Evolutionary conservation across 192 early-diverging fungal species (phyloP), one percentile per base, ranked within the genome.

Genomic region (Globomyces pollinis-pini): DNA sequence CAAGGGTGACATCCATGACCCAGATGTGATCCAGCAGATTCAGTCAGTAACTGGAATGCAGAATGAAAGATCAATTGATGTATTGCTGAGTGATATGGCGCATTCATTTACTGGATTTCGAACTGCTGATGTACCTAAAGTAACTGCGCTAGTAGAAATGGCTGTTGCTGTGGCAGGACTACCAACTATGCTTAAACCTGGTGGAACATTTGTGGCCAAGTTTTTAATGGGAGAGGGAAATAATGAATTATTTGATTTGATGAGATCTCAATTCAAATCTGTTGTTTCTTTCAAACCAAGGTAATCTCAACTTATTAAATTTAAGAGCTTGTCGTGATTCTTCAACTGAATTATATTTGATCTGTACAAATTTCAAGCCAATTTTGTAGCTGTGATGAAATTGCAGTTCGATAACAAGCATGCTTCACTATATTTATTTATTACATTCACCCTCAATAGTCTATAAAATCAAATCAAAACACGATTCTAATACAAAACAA

Each of bases 91-190:
- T 21, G 91, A 93, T 43, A 91, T 93, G 89, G 86, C 88, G 15
- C 91, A 88, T 45, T 73, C 83, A 42, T 89, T 88, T 50, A 84
- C 85, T 5, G 89, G 89, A 1, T 70, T 74, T 50, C 80, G 83
- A 38, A 70, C 77, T 2, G 74, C 79, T 2, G 89, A 93, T 63
- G 83, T 86, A 5, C 72, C 73, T 0, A 24, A 70, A 15, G 62
- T 74, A 5, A 18, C 61, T 47, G 74, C 81, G 47, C 74, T 93
- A 24, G 89, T 87, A 52, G 78, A 85, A 50, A 75, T 79, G 1
- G 83, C 85, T 0, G 60, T 90, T 28, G 59, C 32, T 0, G 85
- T 91, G 58, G 84, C 89, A 0, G 66, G 79, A 38, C 29, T 38
- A 21, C n/a, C n/a, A n/a, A n/a, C n/a, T n/a, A 44, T 56, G 24